These are phyloP conservation scores for Mentha longifolia DNA, from an alignment of 257 asterid species.

Conservation along the genomic window DNA sequence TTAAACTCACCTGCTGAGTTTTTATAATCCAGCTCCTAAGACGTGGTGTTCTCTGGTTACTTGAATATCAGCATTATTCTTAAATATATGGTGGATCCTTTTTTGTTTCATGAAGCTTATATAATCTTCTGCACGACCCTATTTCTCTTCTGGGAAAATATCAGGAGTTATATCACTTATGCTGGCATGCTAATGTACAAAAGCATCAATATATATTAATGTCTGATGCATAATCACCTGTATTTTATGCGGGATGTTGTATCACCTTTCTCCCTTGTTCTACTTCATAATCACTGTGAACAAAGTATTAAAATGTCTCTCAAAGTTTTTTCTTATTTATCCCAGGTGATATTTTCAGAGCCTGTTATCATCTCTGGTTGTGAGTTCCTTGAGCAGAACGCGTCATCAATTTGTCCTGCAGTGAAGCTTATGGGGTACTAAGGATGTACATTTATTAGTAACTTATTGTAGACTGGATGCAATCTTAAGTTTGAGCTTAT, in stretches of 20 bases:
- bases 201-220: constrained; percentile 6
- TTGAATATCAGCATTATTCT: background rate
- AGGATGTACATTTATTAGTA: constrained; percentile 19
- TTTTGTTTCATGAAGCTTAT: background rate
- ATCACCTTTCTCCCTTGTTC: background rate
- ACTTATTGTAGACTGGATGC: constrained; percentile 16
- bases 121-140: constrained; percentile 9
- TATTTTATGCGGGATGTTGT: constrained; percentile 1
- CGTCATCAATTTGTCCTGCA: constrained; percentile 73
- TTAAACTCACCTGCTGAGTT: background rate
- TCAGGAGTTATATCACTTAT: too few species aligned
- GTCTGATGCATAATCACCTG: constrained; percentile 16
- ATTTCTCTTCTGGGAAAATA: background rate
- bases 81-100: background rate
- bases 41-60: background rate
- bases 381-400: constrained; percentile 94
- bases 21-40: background rate
- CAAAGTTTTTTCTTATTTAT: constrained; percentile 24
- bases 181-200: background rate
- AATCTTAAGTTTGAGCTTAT: constrained; percentile 5
- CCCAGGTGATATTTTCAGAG: constrained; percentile 87
- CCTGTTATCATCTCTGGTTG: constrained; percentile 53
- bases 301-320: background rate
- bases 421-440: constrained; percentile 83
- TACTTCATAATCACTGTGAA: background rate